phyloP scores from a whole-genome alignment of 163 green algal species.

The Prototheca stagnorum region DNA sequence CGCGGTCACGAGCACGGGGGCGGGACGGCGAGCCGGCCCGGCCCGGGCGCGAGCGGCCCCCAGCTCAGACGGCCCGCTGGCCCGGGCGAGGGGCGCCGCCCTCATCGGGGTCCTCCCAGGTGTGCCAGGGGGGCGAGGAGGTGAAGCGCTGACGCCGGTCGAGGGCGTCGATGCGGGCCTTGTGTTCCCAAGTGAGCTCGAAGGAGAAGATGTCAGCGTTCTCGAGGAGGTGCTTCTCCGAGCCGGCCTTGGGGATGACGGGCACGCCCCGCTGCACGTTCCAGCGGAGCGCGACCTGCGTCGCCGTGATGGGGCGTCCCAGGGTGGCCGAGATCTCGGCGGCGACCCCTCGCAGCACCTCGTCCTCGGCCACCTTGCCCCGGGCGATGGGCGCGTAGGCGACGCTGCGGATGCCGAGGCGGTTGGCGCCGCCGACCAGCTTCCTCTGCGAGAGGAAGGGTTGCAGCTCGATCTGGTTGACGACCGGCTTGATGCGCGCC shows the following conservation, averaged over 20 bases:
- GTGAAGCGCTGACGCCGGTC: constrained; percentile 33
- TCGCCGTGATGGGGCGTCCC: too few relatives aligned
- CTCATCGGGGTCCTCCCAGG: constrained; percentile 11
- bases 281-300: constrained; percentile 62
- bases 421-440: constrained; percentile 52
- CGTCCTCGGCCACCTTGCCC: too few relatives aligned
- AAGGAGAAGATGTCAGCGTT: constrained; percentile 51
- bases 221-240: constrained; percentile 23
- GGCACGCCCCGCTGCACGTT: constrained; percentile 60
- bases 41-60: too few relatives aligned
- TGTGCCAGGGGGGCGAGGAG: constrained; percentile 19
- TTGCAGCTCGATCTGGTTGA: constrained; percentile 79
- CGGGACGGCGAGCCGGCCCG: too few relatives aligned
- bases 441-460: constrained; percentile 59
- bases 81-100: not conserved
- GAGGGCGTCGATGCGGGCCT: constrained; percentile 36
- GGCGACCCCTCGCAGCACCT: constrained; percentile 28
- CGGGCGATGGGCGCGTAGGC: constrained; percentile 37
- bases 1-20: too few relatives aligned
- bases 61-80: too few relatives aligned
- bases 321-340: constrained; percentile 25
- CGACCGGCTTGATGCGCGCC: constrained; percentile 32
- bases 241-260: constrained; percentile 48
- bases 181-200: constrained; percentile 42
- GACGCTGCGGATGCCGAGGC: constrained; percentile 26